A percentile compares a stretch with the other conserved stretches of the same genome.
Conservation (phyloP, 257 asterid species). For the Hygrophila difformis region DNA sequence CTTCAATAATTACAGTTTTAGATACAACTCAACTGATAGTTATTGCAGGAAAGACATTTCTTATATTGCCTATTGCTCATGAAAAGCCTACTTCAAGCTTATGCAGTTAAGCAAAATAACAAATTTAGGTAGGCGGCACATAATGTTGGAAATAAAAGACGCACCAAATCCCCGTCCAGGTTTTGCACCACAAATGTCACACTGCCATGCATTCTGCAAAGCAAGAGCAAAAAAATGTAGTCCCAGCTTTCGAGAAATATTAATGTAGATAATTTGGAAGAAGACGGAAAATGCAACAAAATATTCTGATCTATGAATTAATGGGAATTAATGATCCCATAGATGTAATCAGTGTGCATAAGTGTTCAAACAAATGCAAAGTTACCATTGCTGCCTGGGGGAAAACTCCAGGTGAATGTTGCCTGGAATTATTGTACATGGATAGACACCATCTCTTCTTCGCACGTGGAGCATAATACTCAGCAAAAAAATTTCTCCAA, state of each 20-base stretch:
- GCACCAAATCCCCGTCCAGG: conserved; percentile 99
- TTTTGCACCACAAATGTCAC: conserved; percentile 93
- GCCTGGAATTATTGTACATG: conserved; percentile 73
- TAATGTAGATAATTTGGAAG: no score
- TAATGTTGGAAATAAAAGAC: conserved; percentile 19
- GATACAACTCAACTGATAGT: neutral
- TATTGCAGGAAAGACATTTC: conserved; percentile 5
- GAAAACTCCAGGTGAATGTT: conserved; percentile 87
- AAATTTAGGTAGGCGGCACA: conserved; percentile 1
- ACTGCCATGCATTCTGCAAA: conserved; percentile 89
- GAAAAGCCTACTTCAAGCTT: conserved; percentile 1
- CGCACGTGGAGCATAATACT: conserved; percentile 90
- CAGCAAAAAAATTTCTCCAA: conserved; percentile 95
- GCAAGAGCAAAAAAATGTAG: conserved; percentile 11
- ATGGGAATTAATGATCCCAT: conserved; percentile 4
- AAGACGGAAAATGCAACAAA: no score
- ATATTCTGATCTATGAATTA: no score
- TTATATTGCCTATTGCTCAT: neutral
- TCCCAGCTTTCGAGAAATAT: conserved; percentile 12
- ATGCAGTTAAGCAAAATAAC: neutral
- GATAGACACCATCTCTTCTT: conserved; percentile 98
- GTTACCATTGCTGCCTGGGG: conserved; percentile 95
- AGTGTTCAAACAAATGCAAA: neutral
- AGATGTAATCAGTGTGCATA: neutral
- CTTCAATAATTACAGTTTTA: no score